Evolutionary conservation across 2,329 filamentous ascomycete species (phyloP).

Genomic region (Tothia fuscella): DNA sequence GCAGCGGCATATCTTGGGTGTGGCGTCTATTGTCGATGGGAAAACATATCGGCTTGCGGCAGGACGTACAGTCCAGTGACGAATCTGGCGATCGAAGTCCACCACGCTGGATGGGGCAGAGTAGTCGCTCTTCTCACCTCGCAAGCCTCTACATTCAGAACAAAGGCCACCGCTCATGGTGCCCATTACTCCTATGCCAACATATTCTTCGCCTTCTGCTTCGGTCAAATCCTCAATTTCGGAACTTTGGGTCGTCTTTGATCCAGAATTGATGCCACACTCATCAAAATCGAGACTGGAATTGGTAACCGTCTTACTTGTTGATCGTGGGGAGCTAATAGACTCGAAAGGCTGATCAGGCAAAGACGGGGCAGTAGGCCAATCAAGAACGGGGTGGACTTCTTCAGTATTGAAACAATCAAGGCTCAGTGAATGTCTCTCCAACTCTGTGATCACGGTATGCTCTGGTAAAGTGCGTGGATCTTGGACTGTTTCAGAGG

Average conservation of each 20-base stretch:
- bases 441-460: not conserved
- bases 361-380: not conserved
- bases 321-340: no score
- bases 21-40: not conserved
- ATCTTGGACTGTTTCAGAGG: not conserved
- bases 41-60: not conserved
- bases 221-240: not conserved
- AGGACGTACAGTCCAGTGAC: not conserved
- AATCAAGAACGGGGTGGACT: not conserved
- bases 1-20: not conserved
- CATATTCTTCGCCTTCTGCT: not conserved
- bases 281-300: no score
- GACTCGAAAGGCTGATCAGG: not conserved
- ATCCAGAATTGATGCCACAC: no score
- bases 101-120: not conserved
- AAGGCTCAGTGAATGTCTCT: not conserved
- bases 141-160: not conserved
- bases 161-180: not conserved
- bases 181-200: slow-evolving; percentile 2
- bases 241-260: no score
- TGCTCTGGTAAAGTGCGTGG: not conserved
- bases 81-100: slow-evolving; percentile 1
- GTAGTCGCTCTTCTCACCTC: not conserved
- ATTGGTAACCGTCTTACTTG: no score
- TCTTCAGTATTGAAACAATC: not conserved